A percentile compares a stretch with the other conserved stretches of the same genome.
Evolutionary conservation across 1,139 yeast species (phyloP).

Genomic region (Zhuliangozyma parablackwelliae): DNA sequence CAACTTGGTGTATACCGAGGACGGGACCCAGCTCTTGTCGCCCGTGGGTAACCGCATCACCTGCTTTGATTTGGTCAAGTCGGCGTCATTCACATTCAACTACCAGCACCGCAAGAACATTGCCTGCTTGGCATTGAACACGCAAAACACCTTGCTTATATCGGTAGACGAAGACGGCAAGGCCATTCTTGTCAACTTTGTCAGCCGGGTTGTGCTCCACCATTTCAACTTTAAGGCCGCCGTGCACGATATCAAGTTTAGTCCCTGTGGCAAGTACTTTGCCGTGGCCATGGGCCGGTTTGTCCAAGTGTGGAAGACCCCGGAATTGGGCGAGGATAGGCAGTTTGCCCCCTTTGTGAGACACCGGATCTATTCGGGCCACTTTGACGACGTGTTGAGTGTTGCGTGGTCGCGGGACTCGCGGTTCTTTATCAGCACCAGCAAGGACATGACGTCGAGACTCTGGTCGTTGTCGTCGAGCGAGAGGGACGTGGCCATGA

Average conservation of each 20-base stretch:
- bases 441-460: constrained; percentile 86
- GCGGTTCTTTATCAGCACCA: constrained; percentile 77
- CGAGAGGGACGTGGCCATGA: constrained; percentile 78
- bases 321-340: constrained; percentile 64
- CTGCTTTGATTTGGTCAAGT: constrained; percentile 80
- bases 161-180: constrained; percentile 91
- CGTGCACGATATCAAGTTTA: constrained; percentile 71
- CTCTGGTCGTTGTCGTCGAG: constrained; percentile 73
- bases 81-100: constrained; percentile 81
- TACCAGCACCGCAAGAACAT: constrained; percentile 91
- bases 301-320: constrained; percentile 93
- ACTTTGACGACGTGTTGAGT: constrained; percentile 74
- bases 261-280: constrained; percentile 85
- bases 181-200: constrained; percentile 84
- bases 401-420: constrained; percentile 90
- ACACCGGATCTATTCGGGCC: constrained; percentile 89
- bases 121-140: constrained; percentile 73
- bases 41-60: constrained; percentile 95
- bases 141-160: constrained; percentile 74
- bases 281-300: constrained; percentile 83
- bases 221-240: constrained; percentile 87
- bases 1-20: constrained; percentile 79
- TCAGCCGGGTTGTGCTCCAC: constrained; percentile 82
- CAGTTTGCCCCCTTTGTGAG: constrained; percentile 96
- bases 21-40: constrained; percentile 76